phyloP scores from a whole-genome alignment of 805 yeast genomes.

The Candida schatavii region DNA sequence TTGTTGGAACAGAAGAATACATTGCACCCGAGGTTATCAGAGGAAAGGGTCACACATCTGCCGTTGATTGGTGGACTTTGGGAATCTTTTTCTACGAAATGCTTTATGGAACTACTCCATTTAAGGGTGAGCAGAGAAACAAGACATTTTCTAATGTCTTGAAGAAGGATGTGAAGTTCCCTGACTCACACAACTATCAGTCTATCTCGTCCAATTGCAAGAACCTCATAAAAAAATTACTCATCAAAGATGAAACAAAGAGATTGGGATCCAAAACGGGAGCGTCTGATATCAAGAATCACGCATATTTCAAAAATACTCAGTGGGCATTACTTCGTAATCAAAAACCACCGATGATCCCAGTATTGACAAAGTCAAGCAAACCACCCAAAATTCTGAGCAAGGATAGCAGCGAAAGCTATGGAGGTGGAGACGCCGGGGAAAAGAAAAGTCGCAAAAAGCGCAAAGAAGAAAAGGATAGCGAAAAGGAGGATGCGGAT shows the following conservation, averaged over 20 bases:
- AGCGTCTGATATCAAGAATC: conserved; percentile 90
- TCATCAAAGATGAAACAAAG: conserved; percentile 85
- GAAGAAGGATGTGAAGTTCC: conserved; percentile 78
- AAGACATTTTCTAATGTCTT: conserved; percentile 86
- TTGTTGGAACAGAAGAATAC: conserved; percentile 98
- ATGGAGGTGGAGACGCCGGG: conserved; percentile 6
- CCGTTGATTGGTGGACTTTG: conserved; percentile 99
- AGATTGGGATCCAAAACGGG: conserved; percentile 91
- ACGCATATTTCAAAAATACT: conserved; percentile 83
- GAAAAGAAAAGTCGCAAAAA: conserved; percentile 10
- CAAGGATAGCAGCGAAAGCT: conserved; percentile 11
- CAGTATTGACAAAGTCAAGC: conserved; percentile 53
- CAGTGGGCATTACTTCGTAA: conserved; percentile 96
- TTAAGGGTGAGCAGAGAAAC: conserved; percentile 86
- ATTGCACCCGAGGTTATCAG: conserved; percentile 97
- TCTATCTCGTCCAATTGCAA: conserved; percentile 74
- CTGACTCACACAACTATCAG: conserved; percentile 50
- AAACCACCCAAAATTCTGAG: conserved; percentile 15
- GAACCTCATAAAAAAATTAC: conserved; percentile 70
- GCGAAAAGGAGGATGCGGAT: conserved; percentile 45
- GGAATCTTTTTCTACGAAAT: conserved; percentile 92
- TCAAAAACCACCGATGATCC: conserved; percentile 94
- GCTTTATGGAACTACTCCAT: conserved; percentile 95
- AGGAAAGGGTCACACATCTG: conserved; percentile 96
- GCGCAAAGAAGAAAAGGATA: conserved; percentile 18